A percentile compares a stretch with the other conserved stretches of the same genome.
Conservation (phyloP, 2,329 filamentous ascomycete species). For the Penicillium griseofulvum region DNA sequence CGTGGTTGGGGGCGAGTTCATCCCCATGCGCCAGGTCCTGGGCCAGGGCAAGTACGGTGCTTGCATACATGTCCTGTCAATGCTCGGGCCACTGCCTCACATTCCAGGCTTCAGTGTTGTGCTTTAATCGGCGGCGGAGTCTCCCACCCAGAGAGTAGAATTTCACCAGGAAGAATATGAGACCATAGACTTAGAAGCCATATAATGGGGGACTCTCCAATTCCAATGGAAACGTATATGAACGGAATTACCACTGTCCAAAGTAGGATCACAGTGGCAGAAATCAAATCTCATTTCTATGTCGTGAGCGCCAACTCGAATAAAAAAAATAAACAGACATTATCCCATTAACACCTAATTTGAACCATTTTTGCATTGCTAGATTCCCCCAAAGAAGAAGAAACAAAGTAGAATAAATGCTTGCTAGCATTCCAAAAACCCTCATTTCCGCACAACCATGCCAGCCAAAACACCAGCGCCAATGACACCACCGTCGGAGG, state of each 20-base stretch:
- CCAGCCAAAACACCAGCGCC: slow-evolving; percentile 56
- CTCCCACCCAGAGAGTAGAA: not conserved
- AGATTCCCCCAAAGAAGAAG: slow-evolving; percentile 4
- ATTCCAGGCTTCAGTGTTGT: not conserved
- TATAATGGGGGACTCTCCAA: not conserved
- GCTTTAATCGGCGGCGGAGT: not conserved
- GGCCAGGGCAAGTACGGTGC: not conserved
- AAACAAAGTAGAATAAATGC: not conserved
- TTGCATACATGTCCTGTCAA: not conserved
- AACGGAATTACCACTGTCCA: not conserved
- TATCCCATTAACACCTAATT: slow-evolving; percentile 54
- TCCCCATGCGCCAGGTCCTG: not conserved
- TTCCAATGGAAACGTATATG: not conserved
- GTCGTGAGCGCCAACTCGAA: slow-evolving; percentile 10
- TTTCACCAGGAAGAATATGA: not conserved
- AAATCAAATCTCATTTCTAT: slow-evolving; percentile 18
- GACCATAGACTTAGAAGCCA: not conserved
- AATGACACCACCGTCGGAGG: slow-evolving; percentile 55
- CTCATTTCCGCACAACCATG: slow-evolving; percentile 39
- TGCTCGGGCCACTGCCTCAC: not conserved
- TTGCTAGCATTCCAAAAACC: not conserved
- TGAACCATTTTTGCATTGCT: slow-evolving; percentile 11
- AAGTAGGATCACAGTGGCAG: not conserved
- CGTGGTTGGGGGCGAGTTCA: not conserved
- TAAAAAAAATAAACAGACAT: slow-evolving; percentile 50